Evolutionary conservation across 2,329 filamentous ascomycete species (phyloP).

Genomic region (Penicillium expansum): DNA sequence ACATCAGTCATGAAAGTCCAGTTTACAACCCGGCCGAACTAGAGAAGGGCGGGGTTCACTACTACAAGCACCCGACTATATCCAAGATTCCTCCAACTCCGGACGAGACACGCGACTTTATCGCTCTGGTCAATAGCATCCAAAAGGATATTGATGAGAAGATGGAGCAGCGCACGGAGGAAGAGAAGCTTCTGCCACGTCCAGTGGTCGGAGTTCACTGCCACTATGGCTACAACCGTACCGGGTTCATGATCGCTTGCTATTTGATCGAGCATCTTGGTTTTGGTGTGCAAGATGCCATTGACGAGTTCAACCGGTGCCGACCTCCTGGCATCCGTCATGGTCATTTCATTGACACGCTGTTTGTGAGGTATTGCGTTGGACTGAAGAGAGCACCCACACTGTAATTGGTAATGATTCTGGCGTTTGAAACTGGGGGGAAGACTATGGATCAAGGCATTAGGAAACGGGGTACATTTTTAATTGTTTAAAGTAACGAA

Average conservation of each 20-base stretch:
- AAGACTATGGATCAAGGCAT: slow-evolving; percentile 3
- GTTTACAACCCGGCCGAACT: slow-evolving; percentile 78
- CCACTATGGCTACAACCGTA: slow-evolving; percentile 94
- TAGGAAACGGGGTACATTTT: slow-evolving; percentile 4
- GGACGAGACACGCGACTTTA: slow-evolving; percentile 61
- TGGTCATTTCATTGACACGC: slow-evolving; percentile 78
- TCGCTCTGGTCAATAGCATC: slow-evolving; percentile 59
- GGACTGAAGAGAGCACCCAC: slow-evolving; percentile 48
- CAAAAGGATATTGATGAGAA: slow-evolving; percentile 54
- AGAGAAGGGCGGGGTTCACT: slow-evolving; percentile 64
- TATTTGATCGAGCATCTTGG: slow-evolving; percentile 83
- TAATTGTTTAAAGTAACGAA: slow-evolving; percentile 11
- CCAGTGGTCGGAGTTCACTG: slow-evolving; percentile 79
- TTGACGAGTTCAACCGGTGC: slow-evolving; percentile 70
- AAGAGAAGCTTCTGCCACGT: slow-evolving; percentile 36
- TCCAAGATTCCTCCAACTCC: slow-evolving; percentile 78
- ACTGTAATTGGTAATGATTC: slow-evolving; percentile 23
- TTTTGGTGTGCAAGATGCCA: slow-evolving; percentile 70
- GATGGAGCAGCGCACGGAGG: slow-evolving; percentile 40
- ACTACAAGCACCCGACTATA: slow-evolving; percentile 87
- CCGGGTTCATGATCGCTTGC: slow-evolving; percentile 84
- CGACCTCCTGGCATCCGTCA: slow-evolving; percentile 84
- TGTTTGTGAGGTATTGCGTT: slow-evolving; percentile 73
- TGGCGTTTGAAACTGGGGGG: neutral
- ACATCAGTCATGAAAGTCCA: slow-evolving; percentile 86